phyloP scores from a whole-genome alignment of 1,284 basidiomycete species.

The Taiwanofungus camphoratus region DNA sequence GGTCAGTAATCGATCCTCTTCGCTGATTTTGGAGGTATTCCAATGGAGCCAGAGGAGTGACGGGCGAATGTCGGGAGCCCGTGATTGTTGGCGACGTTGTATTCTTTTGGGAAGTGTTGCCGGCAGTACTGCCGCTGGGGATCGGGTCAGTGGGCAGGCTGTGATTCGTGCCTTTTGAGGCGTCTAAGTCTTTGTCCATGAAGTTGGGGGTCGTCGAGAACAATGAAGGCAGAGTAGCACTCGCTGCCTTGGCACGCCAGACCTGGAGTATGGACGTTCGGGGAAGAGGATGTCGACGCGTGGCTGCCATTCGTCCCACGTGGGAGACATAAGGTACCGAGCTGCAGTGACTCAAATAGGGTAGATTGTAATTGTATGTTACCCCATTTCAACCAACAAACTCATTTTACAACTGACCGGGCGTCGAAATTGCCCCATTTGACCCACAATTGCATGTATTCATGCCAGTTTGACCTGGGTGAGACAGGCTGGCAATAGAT shows the following conservation, averaged over 20 bases:
- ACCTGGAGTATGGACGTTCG: slow-evolving; percentile 19
- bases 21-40: slow-evolving; percentile 74
- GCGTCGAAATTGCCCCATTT: too few species aligned
- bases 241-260: slow-evolving; percentile 15
- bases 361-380: slow-evolving; percentile 24
- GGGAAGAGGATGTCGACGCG: slow-evolving; percentile 21
- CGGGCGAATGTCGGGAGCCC: slow-evolving; percentile 31
- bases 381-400: too few species aligned
- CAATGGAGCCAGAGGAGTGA: slow-evolving; percentile 60
- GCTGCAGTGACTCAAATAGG: slow-evolving; percentile 18
- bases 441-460: too few species aligned
- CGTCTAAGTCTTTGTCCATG: slow-evolving; percentile 15
- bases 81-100: slow-evolving; percentile 26
- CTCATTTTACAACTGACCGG: too few species aligned
- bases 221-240: slow-evolving; percentile 16
- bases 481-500: too few species aligned
- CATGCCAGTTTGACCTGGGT: too few species aligned
- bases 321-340: slow-evolving; percentile 17
- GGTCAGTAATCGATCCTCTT: slow-evolving; percentile 75
- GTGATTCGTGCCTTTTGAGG: slow-evolving; percentile 17
- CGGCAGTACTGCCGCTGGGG: slow-evolving; percentile 14
- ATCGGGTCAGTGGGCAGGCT: slow-evolving; percentile 19
- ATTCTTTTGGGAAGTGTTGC: slow-evolving; percentile 28
- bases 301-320: slow-evolving; percentile 28
- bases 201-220: slow-evolving; percentile 17